These are phyloP conservation scores for Psilocybe subaeruginosa DNA, from an alignment of 768 basidiomycete species.

Conservation along the genomic window DNA sequence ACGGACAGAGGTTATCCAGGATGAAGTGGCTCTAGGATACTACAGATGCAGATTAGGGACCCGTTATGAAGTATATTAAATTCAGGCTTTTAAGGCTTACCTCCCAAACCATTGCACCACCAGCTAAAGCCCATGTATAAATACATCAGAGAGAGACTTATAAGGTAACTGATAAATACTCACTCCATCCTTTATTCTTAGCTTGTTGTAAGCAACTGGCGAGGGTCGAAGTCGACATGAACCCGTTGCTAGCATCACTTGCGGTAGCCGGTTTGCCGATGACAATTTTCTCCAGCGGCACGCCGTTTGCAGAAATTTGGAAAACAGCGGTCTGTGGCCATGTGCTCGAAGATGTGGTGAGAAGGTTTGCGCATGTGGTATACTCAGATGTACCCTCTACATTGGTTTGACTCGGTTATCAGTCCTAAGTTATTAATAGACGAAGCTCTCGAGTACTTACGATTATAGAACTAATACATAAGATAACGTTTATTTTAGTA, in stretches of 20 bases:
- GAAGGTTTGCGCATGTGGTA: slow-evolving; percentile 61
- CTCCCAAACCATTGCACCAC: slow-evolving; percentile 43
- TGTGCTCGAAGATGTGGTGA: slow-evolving; percentile 56
- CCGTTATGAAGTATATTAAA: not conserved
- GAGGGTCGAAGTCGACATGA: slow-evolving; percentile 59
- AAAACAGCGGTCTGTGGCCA: slow-evolving; percentile 68
- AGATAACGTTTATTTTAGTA: slow-evolving; percentile 12
- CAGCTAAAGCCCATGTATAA: slow-evolving; percentile 24
- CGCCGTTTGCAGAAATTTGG: slow-evolving; percentile 60
- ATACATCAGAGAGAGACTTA: not conserved
- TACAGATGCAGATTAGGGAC: slow-evolving; percentile 10
- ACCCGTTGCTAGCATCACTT: slow-evolving; percentile 61
- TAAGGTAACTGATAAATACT: slow-evolving; percentile 28
- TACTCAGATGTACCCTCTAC: slow-evolving; percentile 67
- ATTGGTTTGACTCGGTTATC: slow-evolving; percentile 9
- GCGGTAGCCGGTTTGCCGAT: slow-evolving; percentile 72
- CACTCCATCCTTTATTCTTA: slow-evolving; percentile 68
- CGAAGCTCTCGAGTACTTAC: slow-evolving; percentile 28
- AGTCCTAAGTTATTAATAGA: slow-evolving; percentile 9
- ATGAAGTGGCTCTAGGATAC: slow-evolving; percentile 33
- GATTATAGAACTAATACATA: slow-evolving; percentile 43
- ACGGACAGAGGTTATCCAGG: slow-evolving; percentile 34
- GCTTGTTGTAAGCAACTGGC: slow-evolving; percentile 64
- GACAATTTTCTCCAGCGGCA: slow-evolving; percentile 65
- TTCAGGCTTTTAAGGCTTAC: slow-evolving; percentile 20